Base-by-base conservation (phyloP, 225 moss, liverwort and hornwort genomes). In the Physcomitrium patens region DNA sequence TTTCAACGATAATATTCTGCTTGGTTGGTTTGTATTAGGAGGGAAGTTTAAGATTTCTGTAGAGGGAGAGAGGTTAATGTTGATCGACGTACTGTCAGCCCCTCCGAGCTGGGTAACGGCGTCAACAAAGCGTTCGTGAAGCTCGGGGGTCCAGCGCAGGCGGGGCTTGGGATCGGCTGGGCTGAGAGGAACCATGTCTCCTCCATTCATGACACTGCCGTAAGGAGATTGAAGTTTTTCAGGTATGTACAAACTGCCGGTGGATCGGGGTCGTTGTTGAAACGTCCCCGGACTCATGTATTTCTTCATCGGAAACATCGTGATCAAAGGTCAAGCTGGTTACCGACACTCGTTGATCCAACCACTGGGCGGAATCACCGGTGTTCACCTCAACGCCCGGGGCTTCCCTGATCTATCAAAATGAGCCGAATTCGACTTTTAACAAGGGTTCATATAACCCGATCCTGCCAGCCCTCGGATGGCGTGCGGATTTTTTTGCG, bases 271-370 rank as follows among this genome's bases (percentile, higher is more conserved):
- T 54, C 79, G 84, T 44, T 73, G 74, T 69, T 87, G 86, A 61
- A 81, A 80, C 71, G 76, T 77, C 63, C 81, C 81, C 3, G 87
- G 84, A 52, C 73, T 71, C 87, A 84, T 81, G 31, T 84, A 87
- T 31, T 84, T 87, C 79, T 87, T 87, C 84, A 87, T 84, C 71
- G 84, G 81, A 77, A 87, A 87, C 87, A 83, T 83, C 60, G 17
- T 59, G 50, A 45, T 23, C 9, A 24, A 10, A 10, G 43, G 3
- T 42, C 31, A 37, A 37, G 42, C 37, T 56, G 14, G 12, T 12
- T 17, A 1, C 10, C 67, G 55, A 56, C 45, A 8, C 70, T 22
- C 65, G 44, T 10, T 65, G 60, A 60, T 50, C 17, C 63, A 9
- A 57, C 60, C 42, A 12, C 48, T 26, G n/a, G 6, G 46, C 66